Evolutionary conservation across 805 yeast genomes (phyloP), one percentile per base, ranked within the genome.

Genomic region (Hanseniaspora meyeri): DNA sequence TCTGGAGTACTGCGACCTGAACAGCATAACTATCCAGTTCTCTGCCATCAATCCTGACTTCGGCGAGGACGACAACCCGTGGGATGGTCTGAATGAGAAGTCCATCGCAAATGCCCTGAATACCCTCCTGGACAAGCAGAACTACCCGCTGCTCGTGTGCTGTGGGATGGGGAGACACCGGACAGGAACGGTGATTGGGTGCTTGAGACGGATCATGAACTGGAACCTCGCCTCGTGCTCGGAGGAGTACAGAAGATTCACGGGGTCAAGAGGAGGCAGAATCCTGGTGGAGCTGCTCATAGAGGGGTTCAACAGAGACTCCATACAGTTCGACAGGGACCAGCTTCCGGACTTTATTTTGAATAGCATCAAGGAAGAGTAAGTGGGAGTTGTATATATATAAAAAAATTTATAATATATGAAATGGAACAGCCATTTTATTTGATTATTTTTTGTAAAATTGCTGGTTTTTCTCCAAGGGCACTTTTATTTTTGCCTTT

Each of bases 161-260:
- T 93, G 97, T 64, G 96, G 97, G 14, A 93, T 93, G 98, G 98
- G 98, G 0, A 75, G 98, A 62, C 98, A 91, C 68, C 76, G 98
- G 61, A 90, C 97, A 0, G 98, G 98, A 1, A 90, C 97, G 0
- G 96, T 93, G 3, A 81, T 93, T 59, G 98, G 98, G 0, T 91
- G 98, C 68, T 72, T 91, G 49, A 74, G 98, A 60, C 77, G 96
- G 59, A 72, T 93, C 19, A 97, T 93, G 74, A 91, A 95, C n/a
- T 91, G 98, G 98, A 93, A 95, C 65, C 72, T 91, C 66, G 96
- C 97, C 11, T 70, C 85, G 67, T 93, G 91, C 1, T 80, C 89
- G 57, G 98, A 91, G 67, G 98, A 91, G 67, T 91, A 91, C 66
- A 76, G 97, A 63, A 72, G 98, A 57, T 93, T 90, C 67, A 87